These are phyloP conservation scores for Tritrichomonas musculus DNA, from an alignment of 208 protist species.

Conservation along the genomic window DNA sequence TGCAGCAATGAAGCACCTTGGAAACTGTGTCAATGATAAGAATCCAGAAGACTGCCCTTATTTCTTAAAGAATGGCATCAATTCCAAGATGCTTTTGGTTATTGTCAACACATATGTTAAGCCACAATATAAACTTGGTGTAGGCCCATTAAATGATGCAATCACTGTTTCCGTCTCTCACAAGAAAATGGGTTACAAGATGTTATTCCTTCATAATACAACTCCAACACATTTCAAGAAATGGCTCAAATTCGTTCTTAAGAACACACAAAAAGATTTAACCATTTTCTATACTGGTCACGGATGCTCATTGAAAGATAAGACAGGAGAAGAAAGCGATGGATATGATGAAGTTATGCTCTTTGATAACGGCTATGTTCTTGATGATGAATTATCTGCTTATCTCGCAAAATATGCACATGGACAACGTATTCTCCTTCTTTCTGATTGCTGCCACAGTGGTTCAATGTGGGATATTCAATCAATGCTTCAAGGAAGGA, in stretches of 20 bases:
- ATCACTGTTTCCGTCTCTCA: not conserved
- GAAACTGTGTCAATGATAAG: too few species aligned
- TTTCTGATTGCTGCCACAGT: conserved; percentile 9
- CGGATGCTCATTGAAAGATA: not conserved
- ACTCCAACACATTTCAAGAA: not conserved
- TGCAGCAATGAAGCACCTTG: too few species aligned
- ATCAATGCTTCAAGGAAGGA: not conserved
- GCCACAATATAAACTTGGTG: not conserved
- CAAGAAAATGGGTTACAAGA: not conserved
- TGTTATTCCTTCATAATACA: not conserved
- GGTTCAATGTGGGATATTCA: conserved; percentile 31
- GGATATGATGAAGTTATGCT: not conserved
- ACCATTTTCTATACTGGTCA: not conserved
- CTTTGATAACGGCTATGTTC: not conserved
- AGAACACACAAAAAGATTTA: not conserved
- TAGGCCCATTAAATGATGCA: not conserved
- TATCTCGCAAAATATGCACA: not conserved
- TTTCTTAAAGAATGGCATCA: too few species aligned
- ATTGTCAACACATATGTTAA: not conserved
- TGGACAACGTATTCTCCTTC: not conserved
- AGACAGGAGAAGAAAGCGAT: not conserved
- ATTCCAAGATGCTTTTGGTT: not conserved
- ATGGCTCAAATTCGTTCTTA: not conserved
- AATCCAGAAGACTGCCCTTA: too few species aligned
- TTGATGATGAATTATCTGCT: not conserved